Percentiles rank a stretch among this genome's conserved stretches.
Evolutionary conservation across 2,329 filamentous ascomycete genomes (phyloP).

Genomic region (Passalora sequoiae): DNA sequence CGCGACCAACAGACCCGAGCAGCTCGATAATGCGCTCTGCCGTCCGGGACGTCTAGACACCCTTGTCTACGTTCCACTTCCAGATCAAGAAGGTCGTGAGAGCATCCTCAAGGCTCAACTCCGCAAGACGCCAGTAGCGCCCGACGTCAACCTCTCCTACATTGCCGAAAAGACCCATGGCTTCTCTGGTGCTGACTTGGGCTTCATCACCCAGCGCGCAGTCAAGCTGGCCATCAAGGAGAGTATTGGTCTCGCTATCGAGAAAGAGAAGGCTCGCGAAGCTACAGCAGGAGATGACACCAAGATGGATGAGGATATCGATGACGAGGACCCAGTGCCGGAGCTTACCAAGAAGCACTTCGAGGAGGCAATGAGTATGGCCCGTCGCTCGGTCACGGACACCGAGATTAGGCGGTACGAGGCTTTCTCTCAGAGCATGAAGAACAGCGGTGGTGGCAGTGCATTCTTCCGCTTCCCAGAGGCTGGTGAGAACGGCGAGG

Average conservation of each 20-base stretch:
- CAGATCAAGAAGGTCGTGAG: conserved; percentile 82
- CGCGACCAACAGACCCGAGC: conserved; percentile 96
- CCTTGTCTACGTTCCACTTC: conserved; percentile 94
- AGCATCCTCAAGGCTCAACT: conserved; percentile 93
- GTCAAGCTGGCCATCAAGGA: conserved; percentile 99
- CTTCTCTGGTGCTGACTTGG: conserved; percentile 98
- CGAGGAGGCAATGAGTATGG: conserved; percentile 95
- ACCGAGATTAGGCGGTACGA: conserved; percentile 98
- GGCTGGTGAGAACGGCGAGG: conserved; percentile 47
- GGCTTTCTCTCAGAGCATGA: conserved; percentile 98
- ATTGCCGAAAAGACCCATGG: conserved; percentile 97
- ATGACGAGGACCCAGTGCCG: conserved; percentile 83
- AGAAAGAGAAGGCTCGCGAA: conserved; percentile 83
- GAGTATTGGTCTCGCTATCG: conserved; percentile 81
- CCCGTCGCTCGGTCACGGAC: conserved; percentile 87
- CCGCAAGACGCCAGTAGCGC: conserved; percentile 89
- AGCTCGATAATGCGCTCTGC: conserved; percentile 95
- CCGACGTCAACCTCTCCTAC: conserved; percentile 81
- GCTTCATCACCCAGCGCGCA: conserved; percentile 96
- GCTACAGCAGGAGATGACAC: conserved; percentile 62
- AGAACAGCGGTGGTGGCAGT: conserved; percentile 89
- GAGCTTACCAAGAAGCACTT: conserved; percentile 96
- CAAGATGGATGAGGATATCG: conserved; percentile 73
- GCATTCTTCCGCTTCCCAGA: conserved; percentile 90
- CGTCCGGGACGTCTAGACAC: conserved; percentile 98